Evolutionary conservation across 306 rosid genomes (phyloP).

Genomic region (Cucurbita maxima): DNA sequence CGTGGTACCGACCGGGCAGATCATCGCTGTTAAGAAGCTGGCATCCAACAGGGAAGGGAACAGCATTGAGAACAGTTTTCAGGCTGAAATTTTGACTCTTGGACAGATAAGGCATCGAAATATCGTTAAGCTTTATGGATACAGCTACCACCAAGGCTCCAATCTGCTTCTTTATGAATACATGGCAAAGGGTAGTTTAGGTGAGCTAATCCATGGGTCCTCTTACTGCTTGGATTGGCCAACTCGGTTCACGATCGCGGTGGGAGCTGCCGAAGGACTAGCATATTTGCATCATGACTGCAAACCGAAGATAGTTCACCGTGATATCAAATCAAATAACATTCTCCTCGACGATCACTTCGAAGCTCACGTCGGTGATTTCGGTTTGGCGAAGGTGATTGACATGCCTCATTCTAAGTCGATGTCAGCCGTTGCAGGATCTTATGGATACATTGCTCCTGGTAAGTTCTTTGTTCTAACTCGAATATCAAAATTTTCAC

Average conservation of each 20-base stretch:
- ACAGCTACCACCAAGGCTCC: slow-evolving; percentile 79
- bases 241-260: slow-evolving; percentile 68
- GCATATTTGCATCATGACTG: slow-evolving; percentile 95
- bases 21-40: slow-evolving; percentile 74
- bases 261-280: slow-evolving; percentile 99
- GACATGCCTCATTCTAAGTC: slow-evolving; percentile 97
- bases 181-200: slow-evolving; percentile 94
- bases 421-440: slow-evolving; percentile 97
- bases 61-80: slow-evolving; percentile 68
- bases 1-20: slow-evolving; percentile 53
- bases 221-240: slow-evolving; percentile 63
- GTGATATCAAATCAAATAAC: slow-evolving; percentile 86
- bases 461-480: slow-evolving; percentile 29
- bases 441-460: slow-evolving; percentile 97
- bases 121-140: slow-evolving; percentile 79
- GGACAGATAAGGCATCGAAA: slow-evolving; percentile 92
- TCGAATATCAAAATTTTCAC: neutral
- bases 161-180: slow-evolving; percentile 82
- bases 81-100: slow-evolving; percentile 74
- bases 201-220: slow-evolving; percentile 67
- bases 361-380: slow-evolving; percentile 98
- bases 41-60: slow-evolving; percentile 83
- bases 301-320: slow-evolving; percentile 86
- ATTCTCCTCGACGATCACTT: slow-evolving; percentile 72
- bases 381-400: slow-evolving; percentile 91